These are phyloP conservation scores for Blastobotrys muscicola DNA, from an alignment of 805 yeast species.

Conservation along the genomic window DNA sequence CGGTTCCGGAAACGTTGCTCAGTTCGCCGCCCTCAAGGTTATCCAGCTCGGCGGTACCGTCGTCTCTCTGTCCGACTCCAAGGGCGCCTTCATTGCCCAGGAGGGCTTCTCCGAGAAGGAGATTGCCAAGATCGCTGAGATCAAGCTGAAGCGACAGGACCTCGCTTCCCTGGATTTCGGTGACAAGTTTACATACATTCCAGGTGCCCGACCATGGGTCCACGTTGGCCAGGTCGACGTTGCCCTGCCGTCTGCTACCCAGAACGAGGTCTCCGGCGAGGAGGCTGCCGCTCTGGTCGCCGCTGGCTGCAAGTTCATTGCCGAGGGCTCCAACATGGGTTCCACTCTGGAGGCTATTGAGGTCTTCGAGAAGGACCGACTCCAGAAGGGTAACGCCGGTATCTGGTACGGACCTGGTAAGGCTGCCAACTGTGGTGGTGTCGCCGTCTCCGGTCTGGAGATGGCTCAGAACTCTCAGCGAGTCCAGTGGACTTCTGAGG, in stretches of 20 bases:
- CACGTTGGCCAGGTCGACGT: conserved; percentile 86
- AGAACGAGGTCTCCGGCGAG: conserved; percentile 93
- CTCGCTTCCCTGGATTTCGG: conserved; percentile 25
- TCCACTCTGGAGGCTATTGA: conserved; percentile 95
- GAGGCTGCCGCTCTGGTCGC: conserved; percentile 93
- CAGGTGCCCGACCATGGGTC: conserved; percentile 95
- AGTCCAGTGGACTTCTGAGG: conserved; percentile 81
- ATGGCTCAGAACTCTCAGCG: conserved; percentile 99
- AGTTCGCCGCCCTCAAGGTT: conserved; percentile 95
- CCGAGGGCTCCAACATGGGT: conserved; percentile 99
- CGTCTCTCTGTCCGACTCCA: conserved; percentile 88
- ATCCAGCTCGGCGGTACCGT: conserved; percentile 96
- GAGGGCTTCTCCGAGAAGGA: conserved; percentile 80
- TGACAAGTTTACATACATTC: conserved; percentile 57
- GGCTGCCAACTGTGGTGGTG: conserved; percentile 99
- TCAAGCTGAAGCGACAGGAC: conserved; percentile 63
- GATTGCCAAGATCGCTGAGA: conserved; percentile 68
- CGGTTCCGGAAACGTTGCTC: conserved; percentile 99
- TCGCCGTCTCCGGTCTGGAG: conserved; percentile 95
- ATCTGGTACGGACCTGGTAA: conserved; percentile 99
- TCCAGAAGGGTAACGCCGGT: conserved; percentile 26
- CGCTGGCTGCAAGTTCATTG: conserved; percentile 85
- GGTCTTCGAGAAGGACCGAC: conserved; percentile 62
- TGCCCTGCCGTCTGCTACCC: conserved; percentile 97
- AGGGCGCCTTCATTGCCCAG: conserved; percentile 71